These are phyloP conservation scores for Mentha longifolia DNA, from an alignment of 257 asterid species.

Conservation along the genomic window DNA sequence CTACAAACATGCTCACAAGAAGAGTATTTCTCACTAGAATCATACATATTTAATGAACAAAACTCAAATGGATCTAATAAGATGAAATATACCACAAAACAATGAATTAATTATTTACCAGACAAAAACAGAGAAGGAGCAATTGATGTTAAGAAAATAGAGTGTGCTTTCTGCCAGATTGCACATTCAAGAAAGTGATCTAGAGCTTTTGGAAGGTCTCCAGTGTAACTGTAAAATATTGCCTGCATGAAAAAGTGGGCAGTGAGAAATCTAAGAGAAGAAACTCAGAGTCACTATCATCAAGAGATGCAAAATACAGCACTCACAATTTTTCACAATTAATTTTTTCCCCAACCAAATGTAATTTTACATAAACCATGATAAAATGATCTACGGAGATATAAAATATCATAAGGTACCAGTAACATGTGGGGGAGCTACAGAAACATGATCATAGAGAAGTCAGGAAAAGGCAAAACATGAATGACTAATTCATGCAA, in stretches of 20 bases:
- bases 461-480: constrained; percentile 16
- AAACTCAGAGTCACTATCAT: constrained; percentile 24
- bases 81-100: constrained; percentile 22
- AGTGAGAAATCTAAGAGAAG: constrained; percentile 31
- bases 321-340: constrained; percentile 23
- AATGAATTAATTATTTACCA: constrained; percentile 44
- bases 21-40: constrained; percentile 7
- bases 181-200: constrained; percentile 83
- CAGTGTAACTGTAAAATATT: constrained; percentile 65
- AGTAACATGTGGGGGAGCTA: constrained; percentile 25
- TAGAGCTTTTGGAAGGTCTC: constrained; percentile 77
- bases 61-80: constrained; percentile 11
- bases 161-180: constrained; percentile 94
- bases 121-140: constrained; percentile 85
- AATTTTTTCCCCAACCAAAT: constrained; percentile 22
- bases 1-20: constrained; percentile 11
- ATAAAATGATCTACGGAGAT: constrained; percentile 14
- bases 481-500: constrained; percentile 20
- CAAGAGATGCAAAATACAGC: constrained; percentile 25
- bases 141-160: constrained; percentile 76
- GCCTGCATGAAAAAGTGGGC: constrained; percentile 65
- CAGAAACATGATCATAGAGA: constrained; percentile 22
- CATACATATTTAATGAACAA: background rate
- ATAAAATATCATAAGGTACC: constrained; percentile 15
- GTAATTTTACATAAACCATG: constrained; percentile 21